Base-by-base conservation (phyloP, 768 basidiomycete genomes). In the Tylopilus sp. region DNA sequence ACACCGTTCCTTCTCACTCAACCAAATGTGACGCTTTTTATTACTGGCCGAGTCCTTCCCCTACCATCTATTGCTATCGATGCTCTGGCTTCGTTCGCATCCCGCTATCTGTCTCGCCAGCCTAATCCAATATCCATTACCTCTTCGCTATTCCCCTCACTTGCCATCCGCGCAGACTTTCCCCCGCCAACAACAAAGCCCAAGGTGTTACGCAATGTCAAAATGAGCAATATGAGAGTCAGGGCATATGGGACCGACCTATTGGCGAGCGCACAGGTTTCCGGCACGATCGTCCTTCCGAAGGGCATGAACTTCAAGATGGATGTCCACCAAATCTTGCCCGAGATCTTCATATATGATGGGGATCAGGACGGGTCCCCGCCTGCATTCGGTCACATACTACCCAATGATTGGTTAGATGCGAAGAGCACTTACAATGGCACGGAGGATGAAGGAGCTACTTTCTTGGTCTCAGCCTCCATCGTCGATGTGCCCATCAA, bases 291-390 rank as follows among this genome's bases (percentile, higher is more conserved):
- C 31, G 83, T 86, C 10, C 73, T 92, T 2, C 90, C 90, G 1
- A 70, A 67, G 39, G 88, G 87, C 40, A 79, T 93, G 67, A 67
- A 86, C 48, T 70, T 90, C 23, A 73, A 71, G n/a, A 66, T 91
- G 45, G 72, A 82, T 39, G 83, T 91, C 18, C 77, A 71, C 7
- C 77, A 73, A 39, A 79, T 91, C 23, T 73, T 87, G 50, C 88
- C 90, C 0, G 90, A 93, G 62, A 83, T 87, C 23, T 67, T 91
- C 6, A 76, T 92, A 5, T 91, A 81, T 51, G 90, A 93, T 56
- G 90, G 90, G 3, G 79, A 81, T 20, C 76, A 79, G 0, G 79
- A 82, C 6, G 68, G 73, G 1, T 35, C 89, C 3, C 76, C 79
- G 26, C 72, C 73, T 18, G 90, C 90, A 1, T 93, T 92, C 65